Conservation (phyloP, 805 yeast species). For the Ogataea salicorniae region DNA sequence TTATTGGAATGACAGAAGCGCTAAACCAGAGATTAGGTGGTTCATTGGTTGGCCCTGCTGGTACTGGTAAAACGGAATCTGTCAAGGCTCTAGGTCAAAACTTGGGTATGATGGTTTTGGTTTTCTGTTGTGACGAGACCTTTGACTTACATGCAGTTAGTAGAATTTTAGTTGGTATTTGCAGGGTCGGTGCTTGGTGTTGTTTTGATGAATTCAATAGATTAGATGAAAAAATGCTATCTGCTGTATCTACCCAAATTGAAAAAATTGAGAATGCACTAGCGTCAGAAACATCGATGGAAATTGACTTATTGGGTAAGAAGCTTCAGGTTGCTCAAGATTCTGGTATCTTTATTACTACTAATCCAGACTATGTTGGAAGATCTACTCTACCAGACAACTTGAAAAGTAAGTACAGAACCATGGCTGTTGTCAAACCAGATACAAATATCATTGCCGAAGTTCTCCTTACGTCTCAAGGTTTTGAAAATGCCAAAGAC, state of each 20-base stretch:
- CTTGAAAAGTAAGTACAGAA: conserved; percentile 69
- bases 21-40: conserved; percentile 76
- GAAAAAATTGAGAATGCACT: conserved; percentile 63
- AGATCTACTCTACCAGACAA: conserved; percentile 82
- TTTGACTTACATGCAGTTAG: conserved; percentile 79
- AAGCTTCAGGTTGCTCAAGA: conserved; percentile 35
- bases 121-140: conserved; percentile 87
- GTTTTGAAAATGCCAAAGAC: conserved; percentile 46
- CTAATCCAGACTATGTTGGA: conserved; percentile 88
- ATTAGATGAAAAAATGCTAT: conserved; percentile 60
- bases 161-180: conserved; percentile 70
- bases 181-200: conserved; percentile 87
- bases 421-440: conserved; percentile 68
- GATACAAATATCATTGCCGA: conserved; percentile 65
- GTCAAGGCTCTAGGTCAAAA: conserved; percentile 77
- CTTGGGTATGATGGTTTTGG: conserved; percentile 75
- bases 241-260: conserved; percentile 80
- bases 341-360: conserved; percentile 79
- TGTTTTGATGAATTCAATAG: conserved; percentile 96
- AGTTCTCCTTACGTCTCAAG: conserved; percentile 67
- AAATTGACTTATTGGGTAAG: conserved; percentile 41
- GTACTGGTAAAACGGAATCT: conserved; percentile 94
- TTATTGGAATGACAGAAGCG: conserved; percentile 68
- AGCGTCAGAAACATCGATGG: conserved; percentile 3
- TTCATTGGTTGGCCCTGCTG: conserved; percentile 92